phyloP scores from a whole-genome alignment of 345 rosid species.

The Murraya koenigii region DNA sequence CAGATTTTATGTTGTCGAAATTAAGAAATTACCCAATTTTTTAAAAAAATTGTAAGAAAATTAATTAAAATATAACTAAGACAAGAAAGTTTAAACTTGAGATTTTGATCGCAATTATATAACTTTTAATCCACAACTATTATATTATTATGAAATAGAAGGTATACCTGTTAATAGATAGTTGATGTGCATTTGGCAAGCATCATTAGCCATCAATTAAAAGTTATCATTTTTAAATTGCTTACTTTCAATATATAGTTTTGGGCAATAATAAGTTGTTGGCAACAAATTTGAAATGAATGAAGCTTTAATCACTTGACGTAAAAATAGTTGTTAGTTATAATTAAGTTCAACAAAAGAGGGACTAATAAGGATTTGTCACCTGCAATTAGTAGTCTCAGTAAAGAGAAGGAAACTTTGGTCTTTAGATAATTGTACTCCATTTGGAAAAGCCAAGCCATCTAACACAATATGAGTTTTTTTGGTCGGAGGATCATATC shows the following conservation, averaged over 20 bases:
- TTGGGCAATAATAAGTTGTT: no score
- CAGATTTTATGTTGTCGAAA: no score
- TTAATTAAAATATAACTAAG: no score
- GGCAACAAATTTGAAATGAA: no score
- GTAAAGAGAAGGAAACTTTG: conserved; percentile 82
- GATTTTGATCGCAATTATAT: neutral
- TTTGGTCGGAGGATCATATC: conserved; percentile 82
- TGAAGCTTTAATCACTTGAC: neutral
- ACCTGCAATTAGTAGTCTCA: conserved; percentile 97
- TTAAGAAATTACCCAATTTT: no score
- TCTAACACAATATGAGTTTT: conserved; percentile 73
- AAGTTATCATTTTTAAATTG: no score
- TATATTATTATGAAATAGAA: neutral
- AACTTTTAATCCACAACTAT: no score
- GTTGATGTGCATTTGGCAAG: neutral
- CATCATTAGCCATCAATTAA: no score
- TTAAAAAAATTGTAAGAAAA: no score
- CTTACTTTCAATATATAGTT: no score
- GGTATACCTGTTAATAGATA: neutral
- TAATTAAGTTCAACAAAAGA: neutral
- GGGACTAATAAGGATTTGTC: neutral
- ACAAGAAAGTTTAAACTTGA: neutral
- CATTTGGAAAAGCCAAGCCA: conserved; percentile 95
- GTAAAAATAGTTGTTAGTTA: no score
- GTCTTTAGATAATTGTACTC: conserved; percentile 75